These are phyloP conservation scores for Cornus controversa DNA, from an alignment of 148 eudicot species.

Conservation along the genomic window DNA sequence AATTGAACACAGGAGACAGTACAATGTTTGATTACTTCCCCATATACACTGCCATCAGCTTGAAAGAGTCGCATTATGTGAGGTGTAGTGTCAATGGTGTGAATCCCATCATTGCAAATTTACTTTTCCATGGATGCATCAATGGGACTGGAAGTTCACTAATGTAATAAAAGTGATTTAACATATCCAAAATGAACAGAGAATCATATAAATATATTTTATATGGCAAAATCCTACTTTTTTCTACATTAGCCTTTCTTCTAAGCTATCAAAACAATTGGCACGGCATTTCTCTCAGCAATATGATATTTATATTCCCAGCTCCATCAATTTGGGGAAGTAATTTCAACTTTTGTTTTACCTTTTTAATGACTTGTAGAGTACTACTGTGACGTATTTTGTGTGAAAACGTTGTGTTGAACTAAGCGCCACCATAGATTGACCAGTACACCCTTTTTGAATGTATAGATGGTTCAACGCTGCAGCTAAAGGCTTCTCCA, in stretches of 20 bases:
- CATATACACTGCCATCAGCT: not conserved
- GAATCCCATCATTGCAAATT: not conserved
- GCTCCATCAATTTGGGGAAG: not conserved
- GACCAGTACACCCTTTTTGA: constrained; percentile 47
- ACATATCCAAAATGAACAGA: not conserved
- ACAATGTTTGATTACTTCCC: too few relatives aligned
- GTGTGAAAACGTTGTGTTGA: constrained; percentile 53
- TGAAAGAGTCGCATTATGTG: not conserved
- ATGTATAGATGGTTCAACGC: constrained; percentile 64
- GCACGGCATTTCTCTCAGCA: not conserved
- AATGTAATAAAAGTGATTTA: not conserved
- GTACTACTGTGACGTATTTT: constrained; percentile 48
- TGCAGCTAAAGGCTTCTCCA: constrained; percentile 46
- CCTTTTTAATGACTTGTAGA: constrained; percentile 40
- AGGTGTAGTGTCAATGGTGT: too few relatives aligned
- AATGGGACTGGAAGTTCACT: too few relatives aligned
- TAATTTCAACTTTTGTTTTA: not conserved
- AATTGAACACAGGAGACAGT: too few relatives aligned
- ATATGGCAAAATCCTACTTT: not conserved
- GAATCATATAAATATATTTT: not conserved
- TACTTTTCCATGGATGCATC: not conserved
- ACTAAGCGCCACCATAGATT: constrained; percentile 54
- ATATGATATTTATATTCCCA: not conserved
- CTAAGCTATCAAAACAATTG: not conserved
- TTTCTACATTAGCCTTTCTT: not conserved